Evolutionary conservation across 257 asterid genomes (phyloP), one percentile per base, ranked within the genome.

Genomic region (Apocynum venetum): DNA sequence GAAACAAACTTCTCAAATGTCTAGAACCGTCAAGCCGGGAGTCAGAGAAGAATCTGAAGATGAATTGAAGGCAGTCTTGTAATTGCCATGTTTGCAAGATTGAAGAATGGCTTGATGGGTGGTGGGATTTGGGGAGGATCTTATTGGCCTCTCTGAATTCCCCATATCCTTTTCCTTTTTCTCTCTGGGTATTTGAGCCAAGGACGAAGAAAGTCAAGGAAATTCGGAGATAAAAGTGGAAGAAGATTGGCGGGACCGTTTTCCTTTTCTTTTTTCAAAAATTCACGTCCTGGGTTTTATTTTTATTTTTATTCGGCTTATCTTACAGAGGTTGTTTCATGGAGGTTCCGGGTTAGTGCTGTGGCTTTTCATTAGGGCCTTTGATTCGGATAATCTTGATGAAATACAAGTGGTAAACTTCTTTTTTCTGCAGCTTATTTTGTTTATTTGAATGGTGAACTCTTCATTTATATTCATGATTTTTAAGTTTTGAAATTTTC

Each of bases 81-180:
- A 67, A 48, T 55, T 81, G 86, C 86, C 85, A 93, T 94, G 97
- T 84, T 88, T 78, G 76, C 66, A 76, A 71, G 75, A 82, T 82
- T 83, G 60, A 84, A 80, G 83, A 82, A 88, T 90, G 97, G 90
- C 44, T 44, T 89, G 88, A 90, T 83, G 84, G 80, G 82, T 87
- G 85, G 89, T 84, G 90, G 93, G 86, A 85, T 89, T 91, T 88
- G 91, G 98, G 88, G 97, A 85, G 93, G 84, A 86, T 78, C 88
- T 71, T 83, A 76, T 49, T 86, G 89, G 91, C 97, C 95, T 89
- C 96, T 91, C 96, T 92, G 73, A 90, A 88, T 84, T 83, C 89
- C 89, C 88, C 91, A 77, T 77, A 55, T 64, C 80, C 73, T 38
- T 53, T 71, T 31, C 7, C 6, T 8, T 35, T 66, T 40, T 66